phyloP scores from a whole-genome alignment of 2,329 filamentous ascomycete genomes.

The Trichocomaceae sp. region DNA sequence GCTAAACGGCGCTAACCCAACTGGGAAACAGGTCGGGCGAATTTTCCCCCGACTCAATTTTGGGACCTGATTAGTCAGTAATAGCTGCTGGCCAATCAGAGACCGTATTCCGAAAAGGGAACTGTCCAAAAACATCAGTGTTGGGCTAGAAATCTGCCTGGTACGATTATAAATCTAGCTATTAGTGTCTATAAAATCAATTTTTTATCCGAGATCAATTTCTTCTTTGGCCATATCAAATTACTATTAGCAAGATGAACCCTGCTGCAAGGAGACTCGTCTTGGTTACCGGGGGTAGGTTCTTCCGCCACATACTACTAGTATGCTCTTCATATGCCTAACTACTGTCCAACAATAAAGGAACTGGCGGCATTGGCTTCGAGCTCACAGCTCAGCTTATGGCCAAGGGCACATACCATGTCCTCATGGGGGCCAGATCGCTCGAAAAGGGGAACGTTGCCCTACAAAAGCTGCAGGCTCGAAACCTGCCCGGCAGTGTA shows the following conservation, averaged over 20 bases:
- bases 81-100: neutral
- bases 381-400: conserved; percentile 26
- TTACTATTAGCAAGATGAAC: neutral
- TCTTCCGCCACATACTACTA: no score
- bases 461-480: conserved; percentile 23
- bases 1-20: neutral
- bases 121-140: neutral
- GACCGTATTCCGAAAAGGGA: conserved; percentile 3
- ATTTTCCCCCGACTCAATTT: neutral
- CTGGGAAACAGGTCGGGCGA: neutral
- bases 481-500: conserved; percentile 19
- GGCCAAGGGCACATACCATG: conserved; percentile 26
- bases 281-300: conserved; percentile 4
- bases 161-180: neutral
- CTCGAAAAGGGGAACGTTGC: conserved; percentile 26
- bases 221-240: neutral
- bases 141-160: no score
- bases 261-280: neutral
- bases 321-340: neutral
- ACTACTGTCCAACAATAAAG: conserved; percentile 3
- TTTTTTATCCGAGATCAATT: neutral
- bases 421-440: conserved; percentile 31
- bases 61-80: neutral
- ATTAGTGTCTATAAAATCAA: neutral
- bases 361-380: conserved; percentile 22